These are phyloP conservation scores for Hemisphaericaspora subhashii DNA, from an alignment of 1,139 yeast species.

Conservation along the genomic window DNA sequence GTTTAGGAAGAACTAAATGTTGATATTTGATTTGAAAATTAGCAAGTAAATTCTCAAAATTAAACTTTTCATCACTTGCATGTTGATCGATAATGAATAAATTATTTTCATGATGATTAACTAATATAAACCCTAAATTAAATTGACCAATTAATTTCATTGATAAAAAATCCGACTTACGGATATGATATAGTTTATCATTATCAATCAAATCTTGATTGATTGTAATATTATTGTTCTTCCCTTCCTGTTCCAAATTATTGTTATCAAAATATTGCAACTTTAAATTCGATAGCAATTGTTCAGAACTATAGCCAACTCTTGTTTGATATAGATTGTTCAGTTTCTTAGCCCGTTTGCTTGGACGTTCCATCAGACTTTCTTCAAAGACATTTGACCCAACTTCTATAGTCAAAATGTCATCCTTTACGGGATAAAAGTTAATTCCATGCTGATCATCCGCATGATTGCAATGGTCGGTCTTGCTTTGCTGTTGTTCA, in stretches of 20 bases:
- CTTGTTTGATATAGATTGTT: constrained; percentile 4
- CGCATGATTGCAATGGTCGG: constrained; percentile 6
- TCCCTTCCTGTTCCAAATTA: background rate
- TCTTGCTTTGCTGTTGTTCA: constrained; percentile 9
- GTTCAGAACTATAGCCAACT: constrained; percentile 6
- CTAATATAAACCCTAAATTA: constrained; percentile 85
- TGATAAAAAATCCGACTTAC: constrained; percentile 60
- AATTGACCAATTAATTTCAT: constrained; percentile 92
- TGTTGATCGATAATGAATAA: constrained; percentile 93
- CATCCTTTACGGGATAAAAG: constrained; percentile 14
- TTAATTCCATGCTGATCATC: constrained; percentile 16
- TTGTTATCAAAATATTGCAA: background rate
- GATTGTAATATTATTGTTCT: constrained; percentile 8
- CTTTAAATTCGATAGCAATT: constrained; percentile 1
- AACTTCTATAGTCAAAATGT: constrained; percentile 15
- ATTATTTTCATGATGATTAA: constrained; percentile 46
- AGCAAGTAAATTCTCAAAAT: constrained; percentile 72
- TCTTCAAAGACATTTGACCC: constrained; percentile 17
- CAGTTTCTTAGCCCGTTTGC: constrained; percentile 11
- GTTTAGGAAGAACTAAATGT: constrained; percentile 65
- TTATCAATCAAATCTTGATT: constrained; percentile 33
- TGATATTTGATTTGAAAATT: constrained; percentile 56
- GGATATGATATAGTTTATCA: constrained; percentile 52
- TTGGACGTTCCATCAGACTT: constrained; percentile 14
- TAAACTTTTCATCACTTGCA: constrained; percentile 93